phyloP scores from a whole-genome alignment of 148 eudicot species.

The Nepenthes gracilis region DNA sequence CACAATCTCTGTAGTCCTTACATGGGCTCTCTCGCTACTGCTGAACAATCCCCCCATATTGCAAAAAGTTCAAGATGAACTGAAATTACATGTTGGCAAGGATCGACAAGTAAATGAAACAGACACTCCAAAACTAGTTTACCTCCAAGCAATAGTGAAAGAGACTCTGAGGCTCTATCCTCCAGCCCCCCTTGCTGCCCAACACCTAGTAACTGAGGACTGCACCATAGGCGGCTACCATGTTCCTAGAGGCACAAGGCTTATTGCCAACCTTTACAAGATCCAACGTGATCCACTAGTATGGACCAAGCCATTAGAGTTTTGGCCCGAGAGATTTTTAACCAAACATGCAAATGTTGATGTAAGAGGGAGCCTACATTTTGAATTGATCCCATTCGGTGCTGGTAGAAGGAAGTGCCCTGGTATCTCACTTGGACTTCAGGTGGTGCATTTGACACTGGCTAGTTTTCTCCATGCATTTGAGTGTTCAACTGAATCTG shows the following conservation, averaged over 20 bases:
- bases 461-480: slow-evolving; percentile 20
- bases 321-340: slow-evolving; percentile 29
- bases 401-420: slow-evolving; percentile 22
- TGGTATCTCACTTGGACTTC: slow-evolving; percentile 7
- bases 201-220: slow-evolving; percentile 13
- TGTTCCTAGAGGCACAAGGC: slow-evolving; percentile 20
- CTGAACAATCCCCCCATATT: slow-evolving; percentile 18
- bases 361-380: slow-evolving; percentile 12
- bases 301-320: slow-evolving; percentile 19
- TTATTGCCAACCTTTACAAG: slow-evolving; percentile 21
- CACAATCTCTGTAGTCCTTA: slow-evolving; percentile 10
- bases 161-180: slow-evolving; percentile 26
- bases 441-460: slow-evolving; percentile 6
- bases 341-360: slow-evolving; percentile 15
- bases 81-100: slow-evolving; percentile 18
- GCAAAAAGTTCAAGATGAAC: slow-evolving; percentile 22
- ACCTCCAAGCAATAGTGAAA: slow-evolving; percentile 26
- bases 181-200: slow-evolving; percentile 10
- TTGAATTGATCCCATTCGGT: slow-evolving; percentile 25
- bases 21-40: slow-evolving; percentile 23
- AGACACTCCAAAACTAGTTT: slow-evolving; percentile 15
- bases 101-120: slow-evolving; percentile 17
- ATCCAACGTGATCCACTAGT: slow-evolving; percentile 20
- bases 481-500: slow-evolving; percentile 4
- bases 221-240: slow-evolving; percentile 17